A percentile compares a stretch with the other conserved stretches of the same genome.
These are phyloP conservation scores for Trebouxiophyceae sp. DNA, from an alignment of 163 green algal species.

Conservation along the genomic window DNA sequence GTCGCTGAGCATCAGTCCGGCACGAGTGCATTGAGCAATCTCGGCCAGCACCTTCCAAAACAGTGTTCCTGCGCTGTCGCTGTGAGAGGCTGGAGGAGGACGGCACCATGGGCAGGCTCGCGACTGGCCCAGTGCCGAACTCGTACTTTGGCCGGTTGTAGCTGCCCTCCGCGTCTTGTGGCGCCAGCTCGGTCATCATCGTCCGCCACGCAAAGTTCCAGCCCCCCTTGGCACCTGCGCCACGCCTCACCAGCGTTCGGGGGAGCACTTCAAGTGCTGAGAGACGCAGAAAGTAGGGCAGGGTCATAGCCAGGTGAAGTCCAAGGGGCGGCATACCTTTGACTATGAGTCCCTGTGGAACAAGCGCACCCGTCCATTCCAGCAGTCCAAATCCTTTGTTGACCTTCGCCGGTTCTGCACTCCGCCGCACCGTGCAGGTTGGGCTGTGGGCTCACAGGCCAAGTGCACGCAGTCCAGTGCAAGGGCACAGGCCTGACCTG, in stretches of 20 bases:
- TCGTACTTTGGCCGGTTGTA: constrained; percentile 56
- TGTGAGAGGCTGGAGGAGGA: not conserved
- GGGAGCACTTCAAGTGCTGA: not conserved
- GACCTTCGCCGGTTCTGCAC: too few species aligned
- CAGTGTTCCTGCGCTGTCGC: too few species aligned
- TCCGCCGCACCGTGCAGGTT: too few species aligned
- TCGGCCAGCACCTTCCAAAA: not conserved
- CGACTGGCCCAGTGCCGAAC: constrained; percentile 23
- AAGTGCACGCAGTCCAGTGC: too few species aligned
- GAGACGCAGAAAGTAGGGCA: not conserved
- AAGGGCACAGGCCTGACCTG: too few species aligned
- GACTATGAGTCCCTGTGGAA: constrained; percentile 56
- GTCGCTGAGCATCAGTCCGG: too few species aligned
- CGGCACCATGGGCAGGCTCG: not conserved
- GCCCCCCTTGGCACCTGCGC: constrained; percentile 40
- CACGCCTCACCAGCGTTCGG: not conserved
- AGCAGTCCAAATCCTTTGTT: constrained; percentile 47
- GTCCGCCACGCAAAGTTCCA: constrained; percentile 70
- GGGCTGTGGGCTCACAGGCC: too few species aligned
- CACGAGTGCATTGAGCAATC: too few species aligned
- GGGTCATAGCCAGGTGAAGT: not conserved
- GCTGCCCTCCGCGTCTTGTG: constrained; percentile 55
- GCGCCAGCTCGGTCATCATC: constrained; percentile 80
- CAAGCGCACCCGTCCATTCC: constrained; percentile 57
- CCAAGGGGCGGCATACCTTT: constrained; percentile 28